Evolutionary conservation across 768 basidiomycete genomes (phyloP), one percentile per base, ranked within the genome.

Genomic region (Auricularia auricula-judae): DNA sequence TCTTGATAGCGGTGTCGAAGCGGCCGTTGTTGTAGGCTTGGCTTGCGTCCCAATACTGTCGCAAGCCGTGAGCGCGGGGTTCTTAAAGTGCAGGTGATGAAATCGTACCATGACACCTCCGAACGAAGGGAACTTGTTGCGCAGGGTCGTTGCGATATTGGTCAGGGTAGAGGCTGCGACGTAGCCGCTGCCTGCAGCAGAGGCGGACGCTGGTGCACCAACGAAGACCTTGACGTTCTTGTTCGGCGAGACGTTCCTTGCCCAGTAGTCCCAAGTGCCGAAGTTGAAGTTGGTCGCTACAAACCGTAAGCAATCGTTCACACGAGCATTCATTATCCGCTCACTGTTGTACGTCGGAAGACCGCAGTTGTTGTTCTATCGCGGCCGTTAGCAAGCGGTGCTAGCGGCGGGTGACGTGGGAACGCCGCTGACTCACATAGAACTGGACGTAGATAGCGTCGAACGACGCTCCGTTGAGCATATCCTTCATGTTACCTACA

Each of bases 391-490:
- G 23, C 67, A 23, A 56, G 34, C 34, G 29, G 51, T 63, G 51
- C 42, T 23, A 61, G 39, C 39, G 12, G 12, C 7, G 7, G 39
- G 39, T 29, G 39, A 42, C 39, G 42, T 33, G 18, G 58, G 47
- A 29, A 21, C 61, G 29, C 10, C 29, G 23, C 29, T 29, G 14
- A 42, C 23, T n/a, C 39, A 42, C 39, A 10, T 36, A 36, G 54
- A 54, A 85, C 71, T 86, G 84, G 42, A 89, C 86, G 70, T 87
- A 89, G 65, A 90, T 75, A 1, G 86, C 86, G 74, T 90, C 88
- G 67, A 89, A 90, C 3, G 72, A 78, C 11, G 82, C 87, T 0
- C 77, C 69, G 69, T 87, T 82, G 63, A 89, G 75, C 23, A 86
- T 84, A 8, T 77, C 76, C 10, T 84, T 81, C 5, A 89, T 74